phyloP scores from a whole-genome alignment of 106 monocot genomes.

The Apostasia ramifera region DNA sequence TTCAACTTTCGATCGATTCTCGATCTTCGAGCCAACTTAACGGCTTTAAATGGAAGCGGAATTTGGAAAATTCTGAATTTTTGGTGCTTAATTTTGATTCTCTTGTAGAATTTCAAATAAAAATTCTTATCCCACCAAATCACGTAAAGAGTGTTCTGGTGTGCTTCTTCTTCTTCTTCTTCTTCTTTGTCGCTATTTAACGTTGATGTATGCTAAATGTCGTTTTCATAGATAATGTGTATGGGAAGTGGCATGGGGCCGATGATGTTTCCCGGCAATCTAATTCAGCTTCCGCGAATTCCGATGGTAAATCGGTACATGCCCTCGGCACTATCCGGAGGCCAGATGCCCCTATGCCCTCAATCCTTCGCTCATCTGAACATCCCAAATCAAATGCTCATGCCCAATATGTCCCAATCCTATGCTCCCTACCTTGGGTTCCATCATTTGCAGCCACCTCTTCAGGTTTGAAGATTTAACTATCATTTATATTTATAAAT shows the following conservation, averaged over 20 bases:
- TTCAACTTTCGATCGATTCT: too few species aligned
- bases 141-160: too few species aligned
- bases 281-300: constrained; percentile 34
- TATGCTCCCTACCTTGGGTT: constrained; percentile 30
- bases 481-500: background rate
- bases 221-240: constrained; percentile 68
- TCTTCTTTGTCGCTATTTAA: background rate
- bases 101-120: too few species aligned
- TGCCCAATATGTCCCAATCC: constrained; percentile 21
- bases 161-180: background rate
- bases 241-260: constrained; percentile 88
- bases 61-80: too few species aligned
- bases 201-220: background rate
- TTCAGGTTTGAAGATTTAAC: constrained; percentile 19
- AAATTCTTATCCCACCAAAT: too few species aligned
- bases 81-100: too few species aligned
- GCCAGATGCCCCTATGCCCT: constrained; percentile 6
- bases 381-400: constrained; percentile 41
- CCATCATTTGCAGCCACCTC: constrained; percentile 44
- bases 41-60: too few species aligned
- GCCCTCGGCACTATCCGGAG: constrained; percentile 8
- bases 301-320: constrained; percentile 30
- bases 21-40: too few species aligned
- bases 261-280: constrained; percentile 57
- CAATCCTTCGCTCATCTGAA: constrained; percentile 9